Conservation (phyloP, 148 eudicot species). For the Agrostemma githago region DNA sequence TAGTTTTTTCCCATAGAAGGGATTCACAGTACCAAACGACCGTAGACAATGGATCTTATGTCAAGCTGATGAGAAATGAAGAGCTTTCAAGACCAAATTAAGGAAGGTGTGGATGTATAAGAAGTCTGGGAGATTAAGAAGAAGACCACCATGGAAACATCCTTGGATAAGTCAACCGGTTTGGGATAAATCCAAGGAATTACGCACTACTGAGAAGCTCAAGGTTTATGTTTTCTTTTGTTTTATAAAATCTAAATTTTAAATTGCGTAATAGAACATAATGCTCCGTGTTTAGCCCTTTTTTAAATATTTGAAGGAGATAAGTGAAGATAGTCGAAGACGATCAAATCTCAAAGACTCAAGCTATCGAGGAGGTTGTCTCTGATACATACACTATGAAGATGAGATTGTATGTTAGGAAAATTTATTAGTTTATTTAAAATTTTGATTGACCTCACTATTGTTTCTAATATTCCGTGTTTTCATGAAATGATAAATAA, state of each 20-base stretch:
- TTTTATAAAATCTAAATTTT: neutral
- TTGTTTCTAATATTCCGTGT: neutral
- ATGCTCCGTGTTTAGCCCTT: neutral
- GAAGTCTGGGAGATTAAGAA: neutral
- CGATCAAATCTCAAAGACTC: neutral
- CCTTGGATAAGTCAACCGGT: neutral
- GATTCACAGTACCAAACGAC: neutral
- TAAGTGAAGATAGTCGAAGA: neutral
- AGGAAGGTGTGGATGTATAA: slow-evolving; percentile 1
- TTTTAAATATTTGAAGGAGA: neutral
- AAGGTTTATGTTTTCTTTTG: neutral
- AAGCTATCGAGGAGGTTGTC: slow-evolving; percentile 8
- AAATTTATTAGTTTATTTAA: neutral
- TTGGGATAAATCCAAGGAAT: neutral
- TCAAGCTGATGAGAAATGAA: neutral
- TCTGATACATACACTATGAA: neutral
- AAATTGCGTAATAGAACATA: neutral
- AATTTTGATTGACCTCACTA: neutral
- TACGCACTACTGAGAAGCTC: neutral
- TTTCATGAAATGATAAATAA: neutral
- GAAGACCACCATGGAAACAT: slow-evolving; percentile 3
- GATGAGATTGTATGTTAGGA: neutral
- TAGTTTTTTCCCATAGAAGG: neutral
- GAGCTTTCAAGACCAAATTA: slow-evolving; percentile 7
- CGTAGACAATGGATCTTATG: neutral